Conservation (phyloP, 1,284 basidiomycete genomes). For the Cutaneotrichosporon mucoides region DNA sequence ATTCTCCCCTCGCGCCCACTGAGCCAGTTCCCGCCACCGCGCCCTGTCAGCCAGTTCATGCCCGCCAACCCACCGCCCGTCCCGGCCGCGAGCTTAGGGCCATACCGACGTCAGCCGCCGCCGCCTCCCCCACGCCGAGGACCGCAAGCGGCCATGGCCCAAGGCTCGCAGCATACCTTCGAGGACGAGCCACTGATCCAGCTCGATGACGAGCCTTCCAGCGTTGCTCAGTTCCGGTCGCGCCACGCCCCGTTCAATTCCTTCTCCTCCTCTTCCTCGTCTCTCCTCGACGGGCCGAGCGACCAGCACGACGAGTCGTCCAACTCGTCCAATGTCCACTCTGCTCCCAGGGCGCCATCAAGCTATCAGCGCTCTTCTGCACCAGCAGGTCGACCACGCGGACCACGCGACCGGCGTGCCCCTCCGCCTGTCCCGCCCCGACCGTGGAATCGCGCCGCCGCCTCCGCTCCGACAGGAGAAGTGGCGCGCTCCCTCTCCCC, state of each 20-base stretch:
- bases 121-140: neutral
- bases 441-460: constrained; percentile 17
- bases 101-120: neutral
- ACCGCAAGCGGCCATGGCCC: too few relatives aligned
- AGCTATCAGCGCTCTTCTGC: neutral
- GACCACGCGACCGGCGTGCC: constrained; percentile 20
- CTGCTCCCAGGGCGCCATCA: too few relatives aligned
- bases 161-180: too few relatives aligned
- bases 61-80: neutral
- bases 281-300: neutral
- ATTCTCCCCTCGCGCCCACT: neutral
- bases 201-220: neutral
- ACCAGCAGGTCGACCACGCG: constrained; percentile 1
- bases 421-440: constrained; percentile 36
- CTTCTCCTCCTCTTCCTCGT: constrained; percentile 9
- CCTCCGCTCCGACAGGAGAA: too few relatives aligned
- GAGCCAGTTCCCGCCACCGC: neutral
- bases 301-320: neutral
- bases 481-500: too few relatives aligned
- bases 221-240: neutral
- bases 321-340: neutral
- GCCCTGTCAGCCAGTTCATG: neutral
- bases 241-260: neutral
- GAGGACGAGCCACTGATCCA: neutral
- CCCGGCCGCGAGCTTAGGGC: neutral